phyloP scores from a whole-genome alignment of 768 basidiomycete genomes.

The Lyophyllum shimeji region DNA sequence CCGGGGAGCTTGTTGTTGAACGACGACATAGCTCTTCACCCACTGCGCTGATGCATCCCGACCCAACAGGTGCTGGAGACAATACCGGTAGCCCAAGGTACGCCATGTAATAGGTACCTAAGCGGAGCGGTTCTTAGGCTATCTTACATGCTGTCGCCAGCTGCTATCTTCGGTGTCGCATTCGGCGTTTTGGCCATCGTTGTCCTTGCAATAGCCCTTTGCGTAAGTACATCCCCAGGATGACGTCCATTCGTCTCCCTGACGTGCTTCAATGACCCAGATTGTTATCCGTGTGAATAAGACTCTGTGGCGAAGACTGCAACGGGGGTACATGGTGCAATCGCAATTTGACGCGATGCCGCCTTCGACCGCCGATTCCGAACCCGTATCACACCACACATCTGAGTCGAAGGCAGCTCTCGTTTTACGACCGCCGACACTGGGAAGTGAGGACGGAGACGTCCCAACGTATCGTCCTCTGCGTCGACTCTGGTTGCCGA shows the following conservation, averaged over 20 bases:
- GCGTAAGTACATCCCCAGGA: conserved; percentile 16
- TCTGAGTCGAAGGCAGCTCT: conserved; percentile 1
- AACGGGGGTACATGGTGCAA: conserved; percentile 27
- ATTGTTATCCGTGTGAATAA: conserved; percentile 22
- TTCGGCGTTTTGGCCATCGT: conserved; percentile 12
- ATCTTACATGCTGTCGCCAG: neutral
- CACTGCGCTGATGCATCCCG: neutral
- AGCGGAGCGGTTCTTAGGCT: neutral
- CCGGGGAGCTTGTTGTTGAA: neutral
- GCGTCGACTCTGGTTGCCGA: conserved; percentile 25
- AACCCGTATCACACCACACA: conserved; percentile 1
- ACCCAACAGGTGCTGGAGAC: neutral
- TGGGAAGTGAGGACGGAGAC: neutral
- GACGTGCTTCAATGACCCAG: conserved; percentile 10
- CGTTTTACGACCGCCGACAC: neutral
- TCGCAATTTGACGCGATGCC: conserved; percentile 23
- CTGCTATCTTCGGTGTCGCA: conserved; percentile 11
- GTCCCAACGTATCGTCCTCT: conserved; percentile 15
- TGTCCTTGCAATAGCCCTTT: conserved; percentile 13
- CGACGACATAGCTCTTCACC: neutral
- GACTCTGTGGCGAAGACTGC: conserved; percentile 23
- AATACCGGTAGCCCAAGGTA: neutral
- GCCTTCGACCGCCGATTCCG: neutral
- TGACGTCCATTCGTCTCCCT: too few species aligned
- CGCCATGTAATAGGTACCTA: neutral